Evolutionary conservation across 2,329 filamentous ascomycete genomes (phyloP).

Genomic region (Arthrobotrys iridis): DNA sequence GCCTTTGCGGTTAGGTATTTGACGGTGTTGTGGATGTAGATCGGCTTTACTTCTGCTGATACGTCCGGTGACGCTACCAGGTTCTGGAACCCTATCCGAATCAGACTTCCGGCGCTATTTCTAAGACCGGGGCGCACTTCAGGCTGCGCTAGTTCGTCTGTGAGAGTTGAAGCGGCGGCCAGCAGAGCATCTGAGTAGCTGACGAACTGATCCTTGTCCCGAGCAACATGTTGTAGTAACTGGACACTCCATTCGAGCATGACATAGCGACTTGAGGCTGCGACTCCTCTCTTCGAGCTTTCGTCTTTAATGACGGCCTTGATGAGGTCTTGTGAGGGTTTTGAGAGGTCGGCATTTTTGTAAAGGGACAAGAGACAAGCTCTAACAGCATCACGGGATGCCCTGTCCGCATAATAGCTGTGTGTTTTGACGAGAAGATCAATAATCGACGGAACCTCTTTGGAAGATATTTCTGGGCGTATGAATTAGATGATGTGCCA

Average conservation of each 20-base stretch:
- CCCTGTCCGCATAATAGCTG: conserved; percentile 83
- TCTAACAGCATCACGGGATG: conserved; percentile 84
- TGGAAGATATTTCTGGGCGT: conserved; percentile 61
- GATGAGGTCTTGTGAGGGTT: conserved; percentile 71
- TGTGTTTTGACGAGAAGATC: conserved; percentile 86
- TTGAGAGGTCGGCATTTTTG: conserved; percentile 67
- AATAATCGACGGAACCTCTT: conserved; percentile 68
- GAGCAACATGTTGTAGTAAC: conserved; percentile 75
- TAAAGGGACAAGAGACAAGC: conserved; percentile 78
- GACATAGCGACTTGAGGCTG: conserved; percentile 83
- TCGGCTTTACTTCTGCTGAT: conserved; percentile 63
- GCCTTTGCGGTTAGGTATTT: conserved; percentile 75
- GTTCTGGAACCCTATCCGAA: conserved; percentile 36
- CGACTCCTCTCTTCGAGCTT: conserved; percentile 78
- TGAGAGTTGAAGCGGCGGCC: conserved; percentile 73
- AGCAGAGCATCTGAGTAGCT: conserved; percentile 71
- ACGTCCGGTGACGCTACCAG: conserved; percentile 31
- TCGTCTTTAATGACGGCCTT: conserved; percentile 76
- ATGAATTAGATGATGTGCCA: conserved; percentile 59
- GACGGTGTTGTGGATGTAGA: conserved; percentile 72
- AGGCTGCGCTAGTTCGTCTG: conserved; percentile 67
- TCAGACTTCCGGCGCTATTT: conserved; percentile 26
- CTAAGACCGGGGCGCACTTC: conserved; percentile 43
- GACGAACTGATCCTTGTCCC: conserved; percentile 72
- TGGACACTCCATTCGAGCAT: conserved; percentile 85